These are phyloP conservation scores for Trichoderma sp. DNA, from an alignment of 2,329 filamentous ascomycete genomes.

Conservation along the genomic window DNA sequence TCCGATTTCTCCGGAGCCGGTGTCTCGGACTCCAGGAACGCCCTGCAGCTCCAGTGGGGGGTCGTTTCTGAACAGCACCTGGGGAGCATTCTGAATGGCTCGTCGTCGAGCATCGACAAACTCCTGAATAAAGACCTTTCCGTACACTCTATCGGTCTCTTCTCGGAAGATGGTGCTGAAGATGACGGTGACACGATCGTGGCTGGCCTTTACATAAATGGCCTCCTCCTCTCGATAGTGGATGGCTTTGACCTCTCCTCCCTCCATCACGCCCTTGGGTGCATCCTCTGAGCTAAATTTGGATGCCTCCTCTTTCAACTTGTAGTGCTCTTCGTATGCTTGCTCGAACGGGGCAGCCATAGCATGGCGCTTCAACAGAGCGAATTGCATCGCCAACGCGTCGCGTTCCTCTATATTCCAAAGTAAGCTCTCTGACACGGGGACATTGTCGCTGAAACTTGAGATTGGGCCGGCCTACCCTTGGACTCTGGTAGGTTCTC, in stretches of 20 bases:
- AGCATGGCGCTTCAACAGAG: constrained; percentile 93
- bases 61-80: constrained; percentile 95
- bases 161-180: constrained; percentile 98
- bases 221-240: constrained; percentile 99
- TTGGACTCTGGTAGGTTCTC: constrained; percentile 82
- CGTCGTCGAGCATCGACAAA: constrained; percentile 95
- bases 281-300: constrained; percentile 94
- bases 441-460: not conserved
- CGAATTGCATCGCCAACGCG: constrained; percentile 83
- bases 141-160: constrained; percentile 95
- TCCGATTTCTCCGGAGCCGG: constrained; percentile 82
- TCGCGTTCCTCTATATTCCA: constrained; percentile 71
- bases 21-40: constrained; percentile 78
- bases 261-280: constrained; percentile 85
- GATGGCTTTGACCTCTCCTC: constrained; percentile 91
- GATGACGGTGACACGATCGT: constrained; percentile 97
- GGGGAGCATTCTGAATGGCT: constrained; percentile 96
- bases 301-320: constrained; percentile 82
- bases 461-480: constrained; percentile 50
- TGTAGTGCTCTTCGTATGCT: constrained; percentile 90
- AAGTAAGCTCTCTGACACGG: not conserved
- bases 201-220: constrained; percentile 97
- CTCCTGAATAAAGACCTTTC: constrained; percentile 97
- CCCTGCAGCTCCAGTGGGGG: constrained; percentile 88
- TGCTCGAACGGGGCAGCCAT: constrained; percentile 99